phyloP scores from a whole-genome alignment of 768 basidiomycete genomes.

The Lactarius pseudohatsudake region DNA sequence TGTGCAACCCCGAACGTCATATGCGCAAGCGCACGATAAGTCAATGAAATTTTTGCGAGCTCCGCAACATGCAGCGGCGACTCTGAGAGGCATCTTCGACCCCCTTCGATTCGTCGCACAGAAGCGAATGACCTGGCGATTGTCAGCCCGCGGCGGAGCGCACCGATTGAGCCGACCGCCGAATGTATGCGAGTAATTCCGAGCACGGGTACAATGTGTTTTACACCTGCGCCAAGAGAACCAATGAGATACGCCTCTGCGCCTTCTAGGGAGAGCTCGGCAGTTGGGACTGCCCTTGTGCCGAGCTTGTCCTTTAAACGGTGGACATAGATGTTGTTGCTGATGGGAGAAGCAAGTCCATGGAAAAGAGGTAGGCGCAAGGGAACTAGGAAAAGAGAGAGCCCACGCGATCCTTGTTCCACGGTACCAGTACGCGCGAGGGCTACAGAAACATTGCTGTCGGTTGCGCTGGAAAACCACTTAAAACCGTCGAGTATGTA shows the following conservation, averaged over 20 bases:
- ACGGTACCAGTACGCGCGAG: conserved; percentile 67
- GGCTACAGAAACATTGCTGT: conserved; percentile 68
- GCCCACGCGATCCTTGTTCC: conserved; percentile 56
- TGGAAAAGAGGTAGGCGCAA: conserved; percentile 53
- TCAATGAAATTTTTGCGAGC: conserved; percentile 56
- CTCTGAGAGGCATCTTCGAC: conserved; percentile 51
- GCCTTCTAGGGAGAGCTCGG: conserved; percentile 63
- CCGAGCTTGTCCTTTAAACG: conserved; percentile 79
- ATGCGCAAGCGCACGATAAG: conserved; percentile 67
- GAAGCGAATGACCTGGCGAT: conserved; percentile 64
- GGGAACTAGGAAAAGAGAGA: conserved; percentile 76
- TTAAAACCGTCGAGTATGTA: conserved; percentile 71
- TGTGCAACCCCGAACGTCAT: conserved; percentile 57
- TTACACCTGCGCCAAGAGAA: conserved; percentile 56
- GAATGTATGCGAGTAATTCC: conserved; percentile 78
- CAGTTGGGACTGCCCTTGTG: conserved; percentile 71
- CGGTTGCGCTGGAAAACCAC: conserved; percentile 85
- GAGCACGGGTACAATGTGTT: conserved; percentile 65
- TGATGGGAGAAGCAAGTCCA: conserved; percentile 44
- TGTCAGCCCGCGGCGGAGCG: conserved; percentile 59
- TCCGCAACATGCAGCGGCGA: conserved; percentile 62
- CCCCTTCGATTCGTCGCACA: conserved; percentile 56
- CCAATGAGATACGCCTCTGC: conserved; percentile 67
- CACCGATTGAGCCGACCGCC: conserved; percentile 53
- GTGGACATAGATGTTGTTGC: conserved; percentile 69